These are phyloP conservation scores for Russula lepida DNA, from an alignment of 768 basidiomycete species.

Conservation along the genomic window DNA sequence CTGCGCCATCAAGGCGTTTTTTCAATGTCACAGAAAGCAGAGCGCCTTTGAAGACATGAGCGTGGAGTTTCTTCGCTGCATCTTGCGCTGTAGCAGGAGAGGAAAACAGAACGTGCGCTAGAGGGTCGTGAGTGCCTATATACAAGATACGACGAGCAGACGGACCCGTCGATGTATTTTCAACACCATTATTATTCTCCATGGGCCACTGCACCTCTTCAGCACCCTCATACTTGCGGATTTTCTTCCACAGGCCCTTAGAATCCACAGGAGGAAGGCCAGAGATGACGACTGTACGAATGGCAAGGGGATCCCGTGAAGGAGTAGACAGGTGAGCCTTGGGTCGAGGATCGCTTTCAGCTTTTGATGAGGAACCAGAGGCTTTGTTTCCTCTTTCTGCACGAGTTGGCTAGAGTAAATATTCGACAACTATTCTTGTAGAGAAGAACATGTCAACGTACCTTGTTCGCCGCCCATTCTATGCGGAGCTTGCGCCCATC, in stretches of 20 bases:
- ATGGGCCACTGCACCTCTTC: conserved; percentile 68
- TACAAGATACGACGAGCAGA: background rate
- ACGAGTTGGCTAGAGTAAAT: conserved; percentile 10
- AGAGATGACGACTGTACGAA: conserved; percentile 71
- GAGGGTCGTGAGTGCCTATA: background rate
- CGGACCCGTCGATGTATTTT: conserved; percentile 46
- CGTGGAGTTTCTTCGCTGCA: conserved; percentile 76
- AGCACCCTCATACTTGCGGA: conserved; percentile 71
- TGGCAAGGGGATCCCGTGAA: conserved; percentile 67
- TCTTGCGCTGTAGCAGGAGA: conserved; percentile 59
- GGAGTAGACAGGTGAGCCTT: conserved; percentile 25
- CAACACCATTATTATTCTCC: conserved; percentile 34
- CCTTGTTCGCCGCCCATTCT: conserved; percentile 77
- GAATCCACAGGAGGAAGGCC: conserved; percentile 63
- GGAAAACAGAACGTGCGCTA: conserved; percentile 68
- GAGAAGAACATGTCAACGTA: conserved; percentile 26
- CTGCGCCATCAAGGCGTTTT: conserved; percentile 66
- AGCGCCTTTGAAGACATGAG: conserved; percentile 85
- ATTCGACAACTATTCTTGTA: background rate
- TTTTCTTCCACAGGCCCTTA: conserved; percentile 74
- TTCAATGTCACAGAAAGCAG: conserved; percentile 83
- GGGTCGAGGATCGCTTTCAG: conserved; percentile 31
- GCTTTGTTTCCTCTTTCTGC: conserved; percentile 12
- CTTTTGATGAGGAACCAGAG: background rate
- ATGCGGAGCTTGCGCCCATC: conserved; percentile 65